Base-by-base conservation (phyloP, 1,284 basidiomycete species). In the Gomphus bonarii region DNA sequence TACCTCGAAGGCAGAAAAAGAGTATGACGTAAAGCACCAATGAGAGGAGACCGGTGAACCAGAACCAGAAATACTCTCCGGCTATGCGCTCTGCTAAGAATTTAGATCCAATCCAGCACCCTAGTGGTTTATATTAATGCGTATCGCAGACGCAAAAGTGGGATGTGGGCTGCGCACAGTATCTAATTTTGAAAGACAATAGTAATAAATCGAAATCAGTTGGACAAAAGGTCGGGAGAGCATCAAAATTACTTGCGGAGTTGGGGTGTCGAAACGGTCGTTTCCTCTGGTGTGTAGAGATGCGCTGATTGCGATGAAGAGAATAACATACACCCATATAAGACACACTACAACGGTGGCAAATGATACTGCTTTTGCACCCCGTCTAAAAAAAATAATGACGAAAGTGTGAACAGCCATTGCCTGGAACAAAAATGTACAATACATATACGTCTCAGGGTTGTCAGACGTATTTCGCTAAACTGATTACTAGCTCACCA, bases 371-470 rank as follows among this genome's bases (percentile, higher is more conserved):
- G 56, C 46, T 18, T 54, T 36, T 30, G 56, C 16, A n/a, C 35
- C 52, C 25, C 38, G 35, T 35, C 62, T 52, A 16, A 60, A 54
- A 28, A 63, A 61, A 0, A 63, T 58, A 5, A 59, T 59, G n/a
- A 60, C n/a, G 47, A 63, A 63, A 2, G 58, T 63, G 28, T 62
- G 57, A 2, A 62, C 42, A 14, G 61, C 59, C n/a, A 63, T 63
- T n/a, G 57, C 57, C 48, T 53, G 31, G 35, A 48, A 31, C 5
- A 3, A 16, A 22, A 5, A 28, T n/a, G n/a, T n/a, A n/a, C n/a
- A n/a, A n/a, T n/a, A n/a, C n/a, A n/a, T n/a, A n/a, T n/a, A n/a
- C n/a, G n/a, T n/a, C n/a, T n/a, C n/a, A 28, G 25, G 25, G 25
- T 28, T 28, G 25, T 5, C 5, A 28, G 25, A 5, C 25, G 25